Conservation (phyloP, 257 asterid genomes). For the Solanum sejunctum region DNA sequence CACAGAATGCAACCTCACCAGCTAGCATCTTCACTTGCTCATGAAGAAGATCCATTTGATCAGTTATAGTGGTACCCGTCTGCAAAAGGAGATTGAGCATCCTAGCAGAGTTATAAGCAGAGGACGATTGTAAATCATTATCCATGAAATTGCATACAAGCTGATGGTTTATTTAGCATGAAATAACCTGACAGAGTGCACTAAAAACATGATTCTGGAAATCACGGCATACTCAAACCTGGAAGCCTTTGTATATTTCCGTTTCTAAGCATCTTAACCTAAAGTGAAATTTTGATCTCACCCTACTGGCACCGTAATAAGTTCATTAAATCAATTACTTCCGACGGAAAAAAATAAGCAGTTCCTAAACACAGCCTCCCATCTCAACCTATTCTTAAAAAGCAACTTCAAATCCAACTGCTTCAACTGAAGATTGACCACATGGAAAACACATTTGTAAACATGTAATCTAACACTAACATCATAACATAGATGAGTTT, state of each 20-base stretch:
- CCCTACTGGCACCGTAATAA: not conserved
- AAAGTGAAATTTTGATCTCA: not conserved
- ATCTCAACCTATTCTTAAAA: not conserved
- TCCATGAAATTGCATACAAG: not conserved
- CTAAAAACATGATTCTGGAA: not conserved
- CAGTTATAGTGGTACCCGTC: slow-evolving; percentile 71
- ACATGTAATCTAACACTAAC: not conserved
- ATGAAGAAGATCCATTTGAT: slow-evolving; percentile 74
- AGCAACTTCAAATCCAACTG: not conserved
- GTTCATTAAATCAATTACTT: not conserved
- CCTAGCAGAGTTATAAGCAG: slow-evolving; percentile 4
- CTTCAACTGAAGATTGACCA: not conserved
- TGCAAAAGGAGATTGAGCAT: slow-evolving; percentile 18
- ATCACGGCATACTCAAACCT: not conserved
- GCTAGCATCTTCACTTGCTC: slow-evolving; percentile 83
- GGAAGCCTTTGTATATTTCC: not conserved
- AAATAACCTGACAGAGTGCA: not conserved
- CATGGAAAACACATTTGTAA: not conserved
- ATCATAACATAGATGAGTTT: not conserved
- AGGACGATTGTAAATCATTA: not conserved
- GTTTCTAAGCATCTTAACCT: not conserved
- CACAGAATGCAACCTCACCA: slow-evolving; percentile 71
- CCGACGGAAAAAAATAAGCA: not conserved
- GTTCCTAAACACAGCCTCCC: not conserved
- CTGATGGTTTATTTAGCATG: not conserved